Conservation (phyloP, 345 rosid genomes). For the Camelina laxa region DNA sequence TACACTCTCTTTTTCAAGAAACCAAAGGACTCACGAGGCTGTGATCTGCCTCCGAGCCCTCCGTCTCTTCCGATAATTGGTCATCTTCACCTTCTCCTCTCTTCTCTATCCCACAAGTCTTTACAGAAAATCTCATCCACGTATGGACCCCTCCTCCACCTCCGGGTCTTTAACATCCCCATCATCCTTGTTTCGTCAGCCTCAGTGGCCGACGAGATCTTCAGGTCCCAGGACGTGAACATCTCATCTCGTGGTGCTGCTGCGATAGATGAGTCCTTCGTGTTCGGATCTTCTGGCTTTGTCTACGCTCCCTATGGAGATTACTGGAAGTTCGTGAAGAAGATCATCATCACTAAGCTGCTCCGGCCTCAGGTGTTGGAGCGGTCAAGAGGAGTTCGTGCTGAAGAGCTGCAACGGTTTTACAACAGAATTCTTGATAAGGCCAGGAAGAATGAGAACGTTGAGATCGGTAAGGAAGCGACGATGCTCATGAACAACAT, state of each 20-base stretch:
- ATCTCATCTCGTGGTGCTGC: background rate
- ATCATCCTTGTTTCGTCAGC: background rate
- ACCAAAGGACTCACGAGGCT: background rate
- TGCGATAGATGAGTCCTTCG: background rate
- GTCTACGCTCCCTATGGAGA: constrained; percentile 13
- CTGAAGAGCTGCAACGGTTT: constrained; percentile 5
- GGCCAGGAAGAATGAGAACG: background rate
- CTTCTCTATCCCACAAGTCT: constrained; percentile 13
- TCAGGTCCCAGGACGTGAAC: background rate
- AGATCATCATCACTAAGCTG: constrained; percentile 11
- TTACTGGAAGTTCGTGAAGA: constrained; percentile 28
- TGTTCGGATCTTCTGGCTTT: constrained; percentile 8
- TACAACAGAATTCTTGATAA: background rate
- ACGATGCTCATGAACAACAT: background rate
- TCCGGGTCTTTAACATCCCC: background rate
- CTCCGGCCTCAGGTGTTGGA: constrained; percentile 1
- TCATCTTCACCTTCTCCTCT: constrained; percentile 28
- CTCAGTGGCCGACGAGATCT: constrained; percentile 8
- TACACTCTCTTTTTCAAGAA: constrained; percentile 1
- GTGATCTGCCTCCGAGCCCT: constrained; percentile 22
- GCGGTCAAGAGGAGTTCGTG: background rate
- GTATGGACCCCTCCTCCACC: constrained; percentile 26
- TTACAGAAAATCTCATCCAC: constrained; percentile 3
- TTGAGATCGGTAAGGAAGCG: background rate
- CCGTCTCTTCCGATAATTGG: constrained; percentile 11